phyloP scores from a whole-genome alignment of 495 filamentous ascomycete genomes.

The Neurospora pannonica region DNA sequence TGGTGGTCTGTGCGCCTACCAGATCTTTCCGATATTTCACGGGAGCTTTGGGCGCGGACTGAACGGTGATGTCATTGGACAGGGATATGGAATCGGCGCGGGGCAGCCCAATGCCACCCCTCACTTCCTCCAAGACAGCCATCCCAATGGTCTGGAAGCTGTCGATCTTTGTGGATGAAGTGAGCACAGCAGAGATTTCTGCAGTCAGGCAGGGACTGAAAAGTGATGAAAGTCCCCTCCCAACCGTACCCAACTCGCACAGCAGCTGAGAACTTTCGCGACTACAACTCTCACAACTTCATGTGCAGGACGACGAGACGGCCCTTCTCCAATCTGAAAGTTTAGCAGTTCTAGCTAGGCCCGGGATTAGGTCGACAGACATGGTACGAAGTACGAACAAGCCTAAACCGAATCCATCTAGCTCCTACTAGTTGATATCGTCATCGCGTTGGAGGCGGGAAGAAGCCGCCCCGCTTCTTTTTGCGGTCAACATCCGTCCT shows the following conservation, averaged over 20 bases:
- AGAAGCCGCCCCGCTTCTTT: not conserved
- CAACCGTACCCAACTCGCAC: not conserved
- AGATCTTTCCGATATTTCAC: not conserved
- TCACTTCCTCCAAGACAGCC: not conserved
- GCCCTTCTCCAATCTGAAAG: not conserved
- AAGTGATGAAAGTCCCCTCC: not conserved
- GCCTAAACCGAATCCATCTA: not conserved
- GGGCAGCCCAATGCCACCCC: not conserved
- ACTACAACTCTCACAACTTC: not conserved
- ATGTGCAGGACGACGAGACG: not conserved
- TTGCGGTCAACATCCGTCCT: not conserved
- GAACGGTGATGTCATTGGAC: not conserved
- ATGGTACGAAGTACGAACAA: not conserved
- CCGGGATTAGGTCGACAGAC: not conserved
- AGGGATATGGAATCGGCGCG: not conserved
- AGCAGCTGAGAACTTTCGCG: not conserved
- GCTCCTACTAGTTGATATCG: not conserved
- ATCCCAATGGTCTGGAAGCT: not conserved
- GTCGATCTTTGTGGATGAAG: not conserved
- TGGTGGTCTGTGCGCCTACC: not conserved
- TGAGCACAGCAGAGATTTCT: not conserved
- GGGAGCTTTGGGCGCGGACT: not conserved
- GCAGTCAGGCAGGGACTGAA: not conserved
- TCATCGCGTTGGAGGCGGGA: not conserved
- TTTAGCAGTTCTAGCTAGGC: not conserved